These are phyloP conservation scores for Phytophthora pluvialis DNA, from an alignment of 352 stramenopile genomes.

Conservation along the genomic window DNA sequence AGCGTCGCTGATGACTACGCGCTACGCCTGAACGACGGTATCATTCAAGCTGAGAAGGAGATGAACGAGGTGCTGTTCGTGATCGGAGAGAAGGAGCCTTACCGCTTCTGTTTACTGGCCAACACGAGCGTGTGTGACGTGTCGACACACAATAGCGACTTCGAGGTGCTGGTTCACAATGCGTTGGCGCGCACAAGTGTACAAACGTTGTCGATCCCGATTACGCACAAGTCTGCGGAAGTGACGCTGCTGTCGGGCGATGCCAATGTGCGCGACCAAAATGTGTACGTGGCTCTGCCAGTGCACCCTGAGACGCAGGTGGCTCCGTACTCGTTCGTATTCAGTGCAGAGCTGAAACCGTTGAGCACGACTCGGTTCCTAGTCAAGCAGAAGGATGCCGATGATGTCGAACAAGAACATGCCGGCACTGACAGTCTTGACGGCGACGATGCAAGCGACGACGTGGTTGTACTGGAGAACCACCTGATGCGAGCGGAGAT, in stretches of 20 bases:
- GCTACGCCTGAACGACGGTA: conserved; percentile 89
- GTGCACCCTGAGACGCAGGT: conserved; percentile 57
- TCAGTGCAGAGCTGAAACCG: conserved; percentile 66
- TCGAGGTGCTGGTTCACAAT: conserved; percentile 82
- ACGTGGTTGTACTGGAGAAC: conserved; percentile 69
- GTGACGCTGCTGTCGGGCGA: conserved; percentile 48
- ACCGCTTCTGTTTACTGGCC: conserved; percentile 70
- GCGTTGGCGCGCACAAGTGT: conserved; percentile 59
- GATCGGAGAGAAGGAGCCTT: conserved; percentile 71
- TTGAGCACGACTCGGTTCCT: conserved; percentile 58
- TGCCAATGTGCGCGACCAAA: conserved; percentile 41
- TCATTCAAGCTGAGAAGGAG: conserved; percentile 66
- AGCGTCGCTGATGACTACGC: conserved; percentile 96
- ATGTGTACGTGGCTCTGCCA: conserved; percentile 61
- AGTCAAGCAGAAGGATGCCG: conserved; percentile 46
- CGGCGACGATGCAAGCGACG: conserved; percentile 1
- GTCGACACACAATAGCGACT: conserved; percentile 62
- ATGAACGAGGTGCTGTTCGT: conserved; percentile 81
- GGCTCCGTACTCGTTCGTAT: conserved; percentile 70
- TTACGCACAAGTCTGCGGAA: conserved; percentile 50
- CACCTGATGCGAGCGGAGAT: conserved; percentile 62
- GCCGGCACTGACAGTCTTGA: conserved; percentile 2
- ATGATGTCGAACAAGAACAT: conserved; percentile 1
- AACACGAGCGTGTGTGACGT: conserved; percentile 95
- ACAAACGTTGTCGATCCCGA: conserved; percentile 67